These are phyloP conservation scores for Scutellaria galericulata DNA, from an alignment of 257 asterid genomes.

Conservation along the genomic window DNA sequence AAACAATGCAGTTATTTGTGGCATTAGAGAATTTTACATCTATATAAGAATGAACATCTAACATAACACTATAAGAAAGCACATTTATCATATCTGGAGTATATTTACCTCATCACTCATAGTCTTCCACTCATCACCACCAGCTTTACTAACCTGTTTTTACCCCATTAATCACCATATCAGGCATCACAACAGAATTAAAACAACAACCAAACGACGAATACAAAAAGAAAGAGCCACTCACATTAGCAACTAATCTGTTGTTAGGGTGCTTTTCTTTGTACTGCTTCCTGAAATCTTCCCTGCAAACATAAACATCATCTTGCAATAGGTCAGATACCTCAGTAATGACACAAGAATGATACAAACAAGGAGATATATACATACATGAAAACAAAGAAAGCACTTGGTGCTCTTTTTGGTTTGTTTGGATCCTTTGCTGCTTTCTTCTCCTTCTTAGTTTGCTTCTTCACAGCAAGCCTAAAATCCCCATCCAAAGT, in stretches of 20 bases:
- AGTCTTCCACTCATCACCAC: constrained; percentile 6
- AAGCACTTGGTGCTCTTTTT: constrained; percentile 72
- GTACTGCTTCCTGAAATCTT: constrained; percentile 29
- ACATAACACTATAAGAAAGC: too few species aligned
- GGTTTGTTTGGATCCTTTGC: constrained; percentile 83
- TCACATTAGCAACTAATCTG: constrained; percentile 22
- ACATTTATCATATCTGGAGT: neutral
- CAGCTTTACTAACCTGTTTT: constrained; percentile 11
- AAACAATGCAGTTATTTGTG: neutral
- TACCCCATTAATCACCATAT: neutral
- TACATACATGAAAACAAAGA: constrained; percentile 71
- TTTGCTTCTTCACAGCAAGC: constrained; percentile 60
- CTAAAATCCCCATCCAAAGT: constrained; percentile 32
- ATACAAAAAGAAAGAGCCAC: neutral
- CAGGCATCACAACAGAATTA: neutral
- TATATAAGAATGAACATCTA: neutral
- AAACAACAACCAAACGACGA: neutral
- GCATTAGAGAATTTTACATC: too few species aligned
- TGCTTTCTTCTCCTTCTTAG: constrained; percentile 52
- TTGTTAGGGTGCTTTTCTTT: constrained; percentile 27
- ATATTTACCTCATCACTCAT: constrained; percentile 23
- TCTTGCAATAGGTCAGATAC: neutral
- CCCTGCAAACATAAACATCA: constrained; percentile 16
- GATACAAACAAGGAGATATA: neutral
- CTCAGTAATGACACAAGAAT: neutral